These are phyloP conservation scores for Ogataea ganodermae DNA, from an alignment of 805 yeast species.

Conservation along the genomic window DNA sequence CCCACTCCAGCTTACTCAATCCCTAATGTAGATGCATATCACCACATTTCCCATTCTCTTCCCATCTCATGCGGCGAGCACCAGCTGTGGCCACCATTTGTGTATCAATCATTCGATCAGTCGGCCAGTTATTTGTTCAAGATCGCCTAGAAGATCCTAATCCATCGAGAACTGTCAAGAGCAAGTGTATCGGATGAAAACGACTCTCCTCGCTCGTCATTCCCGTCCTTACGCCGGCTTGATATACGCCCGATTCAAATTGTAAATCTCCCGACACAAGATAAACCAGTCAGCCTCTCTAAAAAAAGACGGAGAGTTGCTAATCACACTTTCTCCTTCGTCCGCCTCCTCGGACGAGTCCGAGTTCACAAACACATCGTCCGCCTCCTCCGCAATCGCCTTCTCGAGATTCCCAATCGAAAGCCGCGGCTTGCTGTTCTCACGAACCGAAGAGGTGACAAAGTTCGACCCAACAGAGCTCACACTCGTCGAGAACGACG, in stretches of 20 bases:
- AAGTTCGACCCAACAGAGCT: slow-evolving; percentile 23
- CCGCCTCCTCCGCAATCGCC: slow-evolving; percentile 24
- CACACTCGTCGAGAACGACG: slow-evolving; percentile 30
- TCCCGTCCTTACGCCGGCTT: slow-evolving; percentile 29
- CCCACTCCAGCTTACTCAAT: too few species aligned
- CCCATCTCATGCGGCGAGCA: too few species aligned
- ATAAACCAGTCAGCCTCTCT: slow-evolving; percentile 88
- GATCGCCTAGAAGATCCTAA: too few species aligned
- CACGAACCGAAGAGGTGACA: slow-evolving; percentile 20
- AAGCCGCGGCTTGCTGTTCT: slow-evolving; percentile 16
- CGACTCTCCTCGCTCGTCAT: not conserved
- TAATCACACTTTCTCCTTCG: slow-evolving; percentile 23
- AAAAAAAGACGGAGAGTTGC: slow-evolving; percentile 34
- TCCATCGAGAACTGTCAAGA: too few species aligned
- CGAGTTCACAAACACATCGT: slow-evolving; percentile 22
- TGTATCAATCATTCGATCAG: too few species aligned
- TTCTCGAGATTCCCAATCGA: slow-evolving; percentile 18
- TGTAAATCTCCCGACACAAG: slow-evolving; percentile 79
- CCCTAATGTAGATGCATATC: too few species aligned
- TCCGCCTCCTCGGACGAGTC: slow-evolving; percentile 18
- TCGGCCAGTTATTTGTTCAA: too few species aligned
- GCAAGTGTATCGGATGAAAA: too few species aligned
- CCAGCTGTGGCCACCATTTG: too few species aligned
- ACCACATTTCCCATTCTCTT: too few species aligned
- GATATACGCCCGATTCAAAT: slow-evolving; percentile 70